phyloP scores from a whole-genome alignment of 495 filamentous ascomycete species.

The Darksidea phi region DNA sequence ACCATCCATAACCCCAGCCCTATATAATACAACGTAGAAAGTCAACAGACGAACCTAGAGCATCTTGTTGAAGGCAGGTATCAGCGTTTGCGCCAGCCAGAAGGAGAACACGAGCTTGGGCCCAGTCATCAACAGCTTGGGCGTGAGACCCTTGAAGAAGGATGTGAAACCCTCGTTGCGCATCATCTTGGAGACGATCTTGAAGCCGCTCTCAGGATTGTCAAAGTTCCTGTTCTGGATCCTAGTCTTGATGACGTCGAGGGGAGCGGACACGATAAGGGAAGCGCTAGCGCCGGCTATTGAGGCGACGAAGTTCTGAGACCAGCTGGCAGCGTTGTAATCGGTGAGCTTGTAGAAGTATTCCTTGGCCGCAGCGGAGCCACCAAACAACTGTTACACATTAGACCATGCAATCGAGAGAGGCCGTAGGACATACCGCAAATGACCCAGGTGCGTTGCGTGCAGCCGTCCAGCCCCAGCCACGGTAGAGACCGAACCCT shows the following conservation, averaged over 20 bases:
- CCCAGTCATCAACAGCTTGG: slow-evolving; percentile 97
- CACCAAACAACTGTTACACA: slow-evolving; percentile 79
- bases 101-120: slow-evolving; percentile 99
- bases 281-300: slow-evolving; percentile 91
- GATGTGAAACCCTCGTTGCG: slow-evolving; percentile 77
- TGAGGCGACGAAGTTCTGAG: slow-evolving; percentile 96
- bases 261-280: slow-evolving; percentile 85
- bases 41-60: slow-evolving; percentile 42
- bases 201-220: slow-evolving; percentile 89
- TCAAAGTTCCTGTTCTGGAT: slow-evolving; percentile 99
- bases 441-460: slow-evolving; percentile 97
- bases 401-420: slow-evolving; percentile 21
- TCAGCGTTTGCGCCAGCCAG: slow-evolving; percentile 96
- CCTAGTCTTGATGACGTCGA: slow-evolving; percentile 98
- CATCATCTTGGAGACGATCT: slow-evolving; percentile 85
- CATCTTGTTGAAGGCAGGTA: slow-evolving; percentile 66
- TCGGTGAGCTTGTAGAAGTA: slow-evolving; percentile 82
- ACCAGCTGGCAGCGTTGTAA: slow-evolving; percentile 94
- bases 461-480: slow-evolving; percentile 96
- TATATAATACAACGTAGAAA: slow-evolving; percentile 11
- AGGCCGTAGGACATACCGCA: slow-evolving; percentile 62
- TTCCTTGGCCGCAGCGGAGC: slow-evolving; percentile 96
- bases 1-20: background rate
- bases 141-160: slow-evolving; percentile 97
- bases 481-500: slow-evolving; percentile 92